These are phyloP conservation scores for Aspergillus fijiensis DNA, from an alignment of 2,329 filamentous ascomycete genomes.

Conservation along the genomic window DNA sequence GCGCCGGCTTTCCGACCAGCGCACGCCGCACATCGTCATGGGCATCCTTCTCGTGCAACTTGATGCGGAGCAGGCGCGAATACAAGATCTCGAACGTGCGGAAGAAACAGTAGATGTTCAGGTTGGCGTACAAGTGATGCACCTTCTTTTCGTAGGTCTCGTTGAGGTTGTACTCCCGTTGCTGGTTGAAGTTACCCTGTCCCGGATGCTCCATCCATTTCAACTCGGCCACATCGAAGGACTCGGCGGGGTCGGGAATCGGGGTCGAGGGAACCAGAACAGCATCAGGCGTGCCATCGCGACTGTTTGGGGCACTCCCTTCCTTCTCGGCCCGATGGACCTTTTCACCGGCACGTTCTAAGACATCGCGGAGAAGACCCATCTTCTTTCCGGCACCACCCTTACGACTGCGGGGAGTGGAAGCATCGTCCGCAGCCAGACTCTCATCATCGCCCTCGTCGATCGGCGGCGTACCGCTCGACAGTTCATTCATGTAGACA, in stretches of 20 bases:
- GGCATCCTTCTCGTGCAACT: slow-evolving; percentile 73
- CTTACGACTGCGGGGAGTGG: slow-evolving; percentile 67
- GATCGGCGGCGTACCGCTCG: slow-evolving; percentile 70
- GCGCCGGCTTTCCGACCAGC: slow-evolving; percentile 74
- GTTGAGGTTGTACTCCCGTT: slow-evolving; percentile 69
- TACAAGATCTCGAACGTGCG: slow-evolving; percentile 91
- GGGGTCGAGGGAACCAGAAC: slow-evolving; percentile 40
- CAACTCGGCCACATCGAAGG: slow-evolving; percentile 48
- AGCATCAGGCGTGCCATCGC: slow-evolving; percentile 84
- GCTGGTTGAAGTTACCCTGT: slow-evolving; percentile 57
- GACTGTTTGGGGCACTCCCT: slow-evolving; percentile 74
- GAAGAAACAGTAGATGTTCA: slow-evolving; percentile 92
- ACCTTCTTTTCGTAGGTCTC: slow-evolving; percentile 76
- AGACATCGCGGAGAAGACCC: slow-evolving; percentile 75
- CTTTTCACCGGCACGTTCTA: slow-evolving; percentile 74
- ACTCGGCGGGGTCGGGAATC: slow-evolving; percentile 55
- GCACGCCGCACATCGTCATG: slow-evolving; percentile 71
- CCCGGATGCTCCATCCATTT: slow-evolving; percentile 62
- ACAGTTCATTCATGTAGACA: slow-evolving; percentile 66
- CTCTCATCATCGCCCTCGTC: slow-evolving; percentile 77
- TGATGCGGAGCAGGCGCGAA: slow-evolving; percentile 77
- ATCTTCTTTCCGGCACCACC: slow-evolving; percentile 67
- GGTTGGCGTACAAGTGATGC: slow-evolving; percentile 90
- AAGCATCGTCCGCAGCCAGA: slow-evolving; percentile 63
- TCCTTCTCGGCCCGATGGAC: slow-evolving; percentile 72